Conservation (phyloP, 768 basidiomycete genomes). For the Boletus coccyginus region DNA sequence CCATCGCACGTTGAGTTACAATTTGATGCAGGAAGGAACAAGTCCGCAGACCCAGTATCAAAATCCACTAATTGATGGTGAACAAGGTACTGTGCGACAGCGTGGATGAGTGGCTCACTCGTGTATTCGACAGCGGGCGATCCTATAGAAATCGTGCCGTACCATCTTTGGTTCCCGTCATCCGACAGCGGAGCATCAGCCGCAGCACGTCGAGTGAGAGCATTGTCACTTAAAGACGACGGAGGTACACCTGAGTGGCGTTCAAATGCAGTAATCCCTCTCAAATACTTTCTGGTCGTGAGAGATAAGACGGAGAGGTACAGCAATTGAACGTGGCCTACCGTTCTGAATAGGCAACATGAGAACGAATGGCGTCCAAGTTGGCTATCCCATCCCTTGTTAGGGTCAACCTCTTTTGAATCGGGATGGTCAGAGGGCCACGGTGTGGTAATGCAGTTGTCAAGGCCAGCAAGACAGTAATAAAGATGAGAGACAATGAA, state of each 20-base stretch:
- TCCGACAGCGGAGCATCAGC: conserved; percentile 13
- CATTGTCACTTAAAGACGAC: not conserved
- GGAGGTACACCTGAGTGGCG: not conserved
- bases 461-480: conserved; percentile 13
- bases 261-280: conserved; percentile 11
- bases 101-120: conserved; percentile 8
- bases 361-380: conserved; percentile 9
- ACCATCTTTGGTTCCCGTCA: conserved; percentile 19
- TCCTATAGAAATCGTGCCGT: conserved; percentile 25
- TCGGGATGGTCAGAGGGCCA: conserved; percentile 14
- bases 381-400: conserved; percentile 16
- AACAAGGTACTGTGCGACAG: not conserved
- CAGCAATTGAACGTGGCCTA: not conserved
- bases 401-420: conserved; percentile 15
- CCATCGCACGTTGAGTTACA: conserved; percentile 31
- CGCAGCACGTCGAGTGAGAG: conserved; percentile 3
- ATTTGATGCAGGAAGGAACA: conserved; percentile 29
- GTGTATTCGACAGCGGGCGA: conserved; percentile 19
- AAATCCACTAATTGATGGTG: conserved; percentile 23
- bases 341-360: conserved; percentile 14
- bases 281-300: conserved; percentile 16
- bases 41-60: conserved; percentile 36
- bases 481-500: not conserved
- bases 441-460: conserved; percentile 15
- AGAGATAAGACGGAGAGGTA: conserved; percentile 2